These are phyloP conservation scores for Fomitopsis pulvina DNA, from an alignment of 768 basidiomycete genomes.

Conservation along the genomic window DNA sequence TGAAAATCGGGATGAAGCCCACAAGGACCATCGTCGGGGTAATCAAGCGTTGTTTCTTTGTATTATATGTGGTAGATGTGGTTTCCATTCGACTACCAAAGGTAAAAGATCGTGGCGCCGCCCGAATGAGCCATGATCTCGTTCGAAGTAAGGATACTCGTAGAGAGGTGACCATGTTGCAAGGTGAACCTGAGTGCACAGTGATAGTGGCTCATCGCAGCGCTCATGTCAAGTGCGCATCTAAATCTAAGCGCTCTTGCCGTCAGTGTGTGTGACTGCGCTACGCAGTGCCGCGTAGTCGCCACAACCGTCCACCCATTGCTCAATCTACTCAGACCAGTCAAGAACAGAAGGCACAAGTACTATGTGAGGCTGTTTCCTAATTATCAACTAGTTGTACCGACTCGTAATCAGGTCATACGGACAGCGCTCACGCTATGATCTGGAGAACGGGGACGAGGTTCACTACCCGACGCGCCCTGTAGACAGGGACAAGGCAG, in stretches of 20 bases:
- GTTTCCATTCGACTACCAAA: neutral
- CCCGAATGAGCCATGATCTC: too few relatives aligned
- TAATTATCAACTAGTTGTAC: too few relatives aligned
- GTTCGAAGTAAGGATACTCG: too few relatives aligned
- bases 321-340: neutral
- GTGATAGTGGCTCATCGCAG: too few relatives aligned
- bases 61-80: constrained; percentile 35
- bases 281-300: too few relatives aligned
- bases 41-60: constrained; percentile 53
- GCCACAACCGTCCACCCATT: neutral
- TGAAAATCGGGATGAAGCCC: constrained; percentile 85
- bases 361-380: too few relatives aligned
- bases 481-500: constrained; percentile 98
- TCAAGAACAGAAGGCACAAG: neutral
- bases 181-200: too few relatives aligned
- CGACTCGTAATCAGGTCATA: neutral
- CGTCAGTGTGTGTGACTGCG: too few relatives aligned
- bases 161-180: too few relatives aligned
- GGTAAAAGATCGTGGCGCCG: too few relatives aligned
- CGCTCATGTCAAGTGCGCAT: too few relatives aligned
- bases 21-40: constrained; percentile 69
- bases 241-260: neutral
- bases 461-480: constrained; percentile 94
- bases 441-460: constrained; percentile 72
- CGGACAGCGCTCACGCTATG: constrained; percentile 33